Evolutionary conservation across 352 stramenopile species (phyloP).

Genomic region (Globisporangium takayamanum): DNA sequence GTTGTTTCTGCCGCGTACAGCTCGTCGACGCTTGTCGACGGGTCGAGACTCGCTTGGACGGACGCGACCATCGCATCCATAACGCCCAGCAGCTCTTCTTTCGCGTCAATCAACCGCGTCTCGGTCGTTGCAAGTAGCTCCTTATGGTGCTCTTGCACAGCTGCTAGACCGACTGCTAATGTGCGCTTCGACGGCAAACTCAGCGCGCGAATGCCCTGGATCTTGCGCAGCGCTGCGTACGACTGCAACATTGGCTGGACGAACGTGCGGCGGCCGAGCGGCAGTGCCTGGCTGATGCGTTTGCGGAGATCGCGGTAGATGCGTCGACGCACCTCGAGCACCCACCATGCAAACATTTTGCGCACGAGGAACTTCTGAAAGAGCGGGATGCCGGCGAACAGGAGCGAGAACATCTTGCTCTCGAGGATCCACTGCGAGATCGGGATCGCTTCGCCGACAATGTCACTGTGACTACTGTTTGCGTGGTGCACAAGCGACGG

Average conservation of each 20-base stretch:
- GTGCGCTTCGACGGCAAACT: constrained; percentile 25
- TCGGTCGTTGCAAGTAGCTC: constrained; percentile 28
- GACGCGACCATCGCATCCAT: constrained; percentile 50
- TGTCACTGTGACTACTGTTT: constrained; percentile 17
- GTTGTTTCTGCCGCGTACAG: constrained; percentile 38
- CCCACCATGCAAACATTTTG: constrained; percentile 53
- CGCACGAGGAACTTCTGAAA: constrained; percentile 69
- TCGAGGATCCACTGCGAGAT: constrained; percentile 68
- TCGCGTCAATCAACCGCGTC: constrained; percentile 59
- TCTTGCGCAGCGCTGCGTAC: constrained; percentile 23
- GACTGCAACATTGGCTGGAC: constrained; percentile 33
- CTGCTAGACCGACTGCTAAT: constrained; percentile 21
- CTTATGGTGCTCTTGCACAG: constrained; percentile 47
- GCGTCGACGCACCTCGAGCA: constrained; percentile 18
- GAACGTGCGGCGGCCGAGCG: constrained; percentile 33
- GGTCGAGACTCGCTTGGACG: constrained; percentile 31
- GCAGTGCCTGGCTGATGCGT: constrained; percentile 25
- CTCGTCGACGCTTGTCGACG: constrained; percentile 39
- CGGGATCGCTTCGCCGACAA: constrained; percentile 39
- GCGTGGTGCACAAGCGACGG: constrained; percentile 52
- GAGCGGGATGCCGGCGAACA: constrained; percentile 60
- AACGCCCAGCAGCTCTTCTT: constrained; percentile 41
- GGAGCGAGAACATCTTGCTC: constrained; percentile 64
- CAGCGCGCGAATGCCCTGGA: constrained; percentile 38
- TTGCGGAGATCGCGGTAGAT: constrained; percentile 45